Evolutionary conservation across 345 rosid species (phyloP).

Genomic region (Melaleuca quinquenervia): DNA sequence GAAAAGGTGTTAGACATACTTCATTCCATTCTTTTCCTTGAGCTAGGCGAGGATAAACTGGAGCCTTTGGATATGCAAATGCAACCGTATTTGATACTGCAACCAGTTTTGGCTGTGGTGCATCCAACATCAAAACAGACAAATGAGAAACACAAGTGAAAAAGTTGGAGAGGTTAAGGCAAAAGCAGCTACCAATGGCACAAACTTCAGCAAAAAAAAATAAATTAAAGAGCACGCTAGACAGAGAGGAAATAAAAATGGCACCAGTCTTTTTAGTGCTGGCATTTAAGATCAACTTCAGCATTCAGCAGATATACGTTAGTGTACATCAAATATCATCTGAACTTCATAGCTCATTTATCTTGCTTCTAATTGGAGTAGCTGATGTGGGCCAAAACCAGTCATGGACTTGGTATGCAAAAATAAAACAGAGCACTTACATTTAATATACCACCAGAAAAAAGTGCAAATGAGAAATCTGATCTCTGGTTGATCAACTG

Average conservation of each 20-base stretch:
- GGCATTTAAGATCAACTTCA: neutral
- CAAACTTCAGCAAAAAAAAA: neutral
- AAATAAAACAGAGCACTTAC: slow-evolving; percentile 10
- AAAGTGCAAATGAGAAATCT: slow-evolving; percentile 73
- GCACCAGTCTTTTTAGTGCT: neutral
- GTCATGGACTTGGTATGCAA: neutral
- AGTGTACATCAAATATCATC: neutral
- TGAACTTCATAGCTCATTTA: neutral
- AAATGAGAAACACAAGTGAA: neutral
- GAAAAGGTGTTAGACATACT: slow-evolving; percentile 35
- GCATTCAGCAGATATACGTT: neutral
- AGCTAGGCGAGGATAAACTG: slow-evolving; percentile 92
- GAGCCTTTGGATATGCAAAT: slow-evolving; percentile 74
- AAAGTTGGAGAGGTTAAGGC: neutral
- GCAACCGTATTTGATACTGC: slow-evolving; percentile 55
- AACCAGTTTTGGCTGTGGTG: slow-evolving; percentile 65
- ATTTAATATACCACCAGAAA: slow-evolving; percentile 46
- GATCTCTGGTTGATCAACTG: slow-evolving; percentile 88
- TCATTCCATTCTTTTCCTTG: slow-evolving; percentile 87
- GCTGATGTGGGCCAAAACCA: neutral
- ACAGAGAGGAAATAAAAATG: neutral
- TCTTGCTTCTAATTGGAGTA: neutral
- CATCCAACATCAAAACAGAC: neutral
- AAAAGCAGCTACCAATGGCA: neutral
- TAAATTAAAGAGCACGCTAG: neutral